Percentiles rank a stretch among this genome's conserved stretches.
Conservation (phyloP, 192 early-diverging fungal species). For the Funneliformis geosporum region DNA sequence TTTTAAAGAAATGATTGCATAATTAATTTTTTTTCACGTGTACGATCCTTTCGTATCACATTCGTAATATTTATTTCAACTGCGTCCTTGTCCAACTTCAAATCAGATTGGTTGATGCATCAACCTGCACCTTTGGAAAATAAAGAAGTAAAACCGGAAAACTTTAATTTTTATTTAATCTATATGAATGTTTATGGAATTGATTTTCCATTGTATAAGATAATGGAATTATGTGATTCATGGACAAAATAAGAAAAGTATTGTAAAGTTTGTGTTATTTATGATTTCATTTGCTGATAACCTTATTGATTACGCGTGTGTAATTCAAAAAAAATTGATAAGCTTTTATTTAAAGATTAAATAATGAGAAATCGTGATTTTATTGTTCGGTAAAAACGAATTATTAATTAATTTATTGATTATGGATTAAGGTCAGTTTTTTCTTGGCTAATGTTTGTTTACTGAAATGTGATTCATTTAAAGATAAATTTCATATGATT, state of each 20-base stretch:
- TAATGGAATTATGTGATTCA: neutral
- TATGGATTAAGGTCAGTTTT: neutral
- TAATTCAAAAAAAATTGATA: neutral
- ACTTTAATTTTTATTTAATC: neutral
- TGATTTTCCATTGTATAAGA: neutral
- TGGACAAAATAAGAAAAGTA: neutral
- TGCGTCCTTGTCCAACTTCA: too few species aligned
- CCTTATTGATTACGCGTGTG: too few species aligned
- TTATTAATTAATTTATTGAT: too few species aligned
- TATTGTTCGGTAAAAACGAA: too few species aligned
- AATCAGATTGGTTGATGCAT: neutral
- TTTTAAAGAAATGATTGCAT: too few species aligned
- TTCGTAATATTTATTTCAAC: neutral
- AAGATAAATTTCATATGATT: neutral
- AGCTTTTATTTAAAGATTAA: neutral
- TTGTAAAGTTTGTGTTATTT: too few species aligned
- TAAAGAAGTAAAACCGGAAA: neutral
- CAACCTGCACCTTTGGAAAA: neutral
- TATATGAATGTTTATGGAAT: neutral
- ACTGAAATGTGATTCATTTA: neutral
- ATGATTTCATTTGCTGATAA: neutral
- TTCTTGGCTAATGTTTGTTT: neutral
- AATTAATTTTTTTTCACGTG: too few species aligned
- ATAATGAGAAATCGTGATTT: neutral
- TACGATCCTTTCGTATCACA: neutral